Evolutionary conservation across 129 eudicot species (phyloP), one percentile per base, ranked within the genome.

Genomic region (Ambrosia artemisiifolia): DNA sequence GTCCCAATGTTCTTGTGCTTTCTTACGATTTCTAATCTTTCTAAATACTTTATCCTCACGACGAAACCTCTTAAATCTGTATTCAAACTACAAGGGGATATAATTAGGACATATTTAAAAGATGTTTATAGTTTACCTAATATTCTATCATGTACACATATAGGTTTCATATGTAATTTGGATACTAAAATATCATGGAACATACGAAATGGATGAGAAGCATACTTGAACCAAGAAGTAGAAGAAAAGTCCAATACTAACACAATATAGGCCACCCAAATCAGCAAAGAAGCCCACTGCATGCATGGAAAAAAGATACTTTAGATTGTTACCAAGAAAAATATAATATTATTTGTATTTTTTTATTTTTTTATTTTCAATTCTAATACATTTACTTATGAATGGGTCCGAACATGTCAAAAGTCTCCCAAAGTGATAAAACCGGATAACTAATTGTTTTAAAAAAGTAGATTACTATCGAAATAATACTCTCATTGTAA

Each of bases 231-330:
- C 84, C 90, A 93, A 68, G 38, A 89, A 36, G 86, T 68, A 93
- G 95, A 85, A 89, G 77, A 89, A 89, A 11, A 89, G 79, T 74
- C 92, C 87, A 33, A 93, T 80, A 73, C 98, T 87, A 56, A 87
- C 59, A 82, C 95, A 89, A 80, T 81, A 87, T 69, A 93, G 92
- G 75, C 98, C 98, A 70, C 96, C 98, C 74, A 93, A 76, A 79
- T 93, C 88, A 47, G 98, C 98, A 76, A 93, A 95, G 76, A 93
- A 93, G 82, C 95, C 79, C 73, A 93, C 98, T 93, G 95, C 92
- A 87, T 71, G 71, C 70, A 67, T 47, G 72, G 64, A 83, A 73
- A 82, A 78, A 69, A 71, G 34, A 78, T 42, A 56, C 35, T 81
- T 59, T 55, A 80, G 35, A 72, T 50, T 51, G 63, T 57, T 62